Conservation (phyloP, 2,329 filamentous ascomycete species). For the Alternaria longipes region DNA sequence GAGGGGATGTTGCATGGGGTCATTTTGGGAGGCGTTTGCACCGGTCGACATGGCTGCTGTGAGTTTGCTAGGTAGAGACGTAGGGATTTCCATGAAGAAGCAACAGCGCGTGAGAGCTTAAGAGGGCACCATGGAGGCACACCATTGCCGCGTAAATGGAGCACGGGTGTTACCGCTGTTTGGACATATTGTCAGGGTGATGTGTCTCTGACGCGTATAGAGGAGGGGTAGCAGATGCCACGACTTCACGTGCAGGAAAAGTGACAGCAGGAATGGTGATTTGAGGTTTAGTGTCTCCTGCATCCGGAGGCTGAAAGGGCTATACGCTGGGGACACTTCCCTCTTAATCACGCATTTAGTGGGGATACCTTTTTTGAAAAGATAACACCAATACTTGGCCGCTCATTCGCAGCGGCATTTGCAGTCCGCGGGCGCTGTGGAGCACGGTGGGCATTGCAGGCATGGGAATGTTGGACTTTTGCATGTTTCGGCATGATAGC, state of each 20-base stretch:
- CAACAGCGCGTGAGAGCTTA: background rate
- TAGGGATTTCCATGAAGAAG: slow-evolving; percentile 28
- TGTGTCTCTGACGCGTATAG: slow-evolving; percentile 28
- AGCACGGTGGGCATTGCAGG: background rate
- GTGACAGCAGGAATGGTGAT: background rate
- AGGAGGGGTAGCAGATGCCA: background rate
- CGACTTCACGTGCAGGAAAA: slow-evolving; percentile 10
- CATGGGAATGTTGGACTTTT: slow-evolving; percentile 6
- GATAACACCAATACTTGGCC: background rate
- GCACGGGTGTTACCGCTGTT: background rate
- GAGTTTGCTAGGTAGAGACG: slow-evolving; percentile 22
- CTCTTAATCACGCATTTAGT: background rate
- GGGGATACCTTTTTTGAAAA: background rate
- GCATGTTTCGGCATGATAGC: slow-evolving; percentile 16
- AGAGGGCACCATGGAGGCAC: slow-evolving; percentile 5
- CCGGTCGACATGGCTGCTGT: slow-evolving; percentile 33
- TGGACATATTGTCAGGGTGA: slow-evolving; percentile 29
- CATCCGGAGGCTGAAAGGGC: background rate
- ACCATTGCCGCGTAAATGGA: slow-evolving; percentile 13
- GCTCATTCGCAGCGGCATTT: background rate
- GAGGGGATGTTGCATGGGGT: slow-evolving; percentile 53
- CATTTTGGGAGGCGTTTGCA: slow-evolving; percentile 46
- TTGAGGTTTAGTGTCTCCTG: background rate
- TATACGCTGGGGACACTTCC: background rate
- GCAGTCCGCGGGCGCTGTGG: background rate